phyloP scores from a whole-genome alignment of 495 filamentous ascomycete genomes.

The Letharia columbiana region DNA sequence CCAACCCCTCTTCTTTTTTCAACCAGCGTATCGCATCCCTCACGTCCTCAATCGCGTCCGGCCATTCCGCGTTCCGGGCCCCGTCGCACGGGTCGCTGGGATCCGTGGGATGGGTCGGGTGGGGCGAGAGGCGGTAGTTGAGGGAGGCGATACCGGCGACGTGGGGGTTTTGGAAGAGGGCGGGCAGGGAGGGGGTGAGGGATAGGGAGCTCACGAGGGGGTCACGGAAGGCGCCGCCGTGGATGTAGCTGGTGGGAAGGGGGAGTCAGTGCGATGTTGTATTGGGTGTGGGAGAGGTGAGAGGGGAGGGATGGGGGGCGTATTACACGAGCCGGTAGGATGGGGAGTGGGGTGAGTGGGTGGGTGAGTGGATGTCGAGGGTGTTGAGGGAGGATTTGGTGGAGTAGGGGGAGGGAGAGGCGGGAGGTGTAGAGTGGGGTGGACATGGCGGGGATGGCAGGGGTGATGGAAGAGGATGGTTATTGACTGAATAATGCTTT shows the following conservation, averaged over 20 bases:
- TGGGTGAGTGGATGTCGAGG: slow-evolving; percentile 10
- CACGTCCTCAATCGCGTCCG: slow-evolving; percentile 67
- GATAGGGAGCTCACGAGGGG: slow-evolving; percentile 47
- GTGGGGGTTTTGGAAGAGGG: slow-evolving; percentile 32
- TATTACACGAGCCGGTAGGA: slow-evolving; percentile 5
- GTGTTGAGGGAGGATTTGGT: slow-evolving; percentile 13
- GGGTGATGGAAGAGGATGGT: not conserved
- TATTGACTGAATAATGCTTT: too few species aligned
- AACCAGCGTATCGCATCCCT: slow-evolving; percentile 53
- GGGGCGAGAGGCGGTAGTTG: slow-evolving; percentile 71
- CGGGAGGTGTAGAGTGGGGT: slow-evolving; percentile 10
- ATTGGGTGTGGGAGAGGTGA: not conserved
- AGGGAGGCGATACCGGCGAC: slow-evolving; percentile 63
- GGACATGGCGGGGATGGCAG: not conserved
- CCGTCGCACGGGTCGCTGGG: slow-evolving; percentile 5
- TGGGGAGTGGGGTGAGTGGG: not conserved
- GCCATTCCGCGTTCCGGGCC: slow-evolving; percentile 47
- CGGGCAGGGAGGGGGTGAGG: slow-evolving; percentile 39
- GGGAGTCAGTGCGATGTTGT: slow-evolving; percentile 4
- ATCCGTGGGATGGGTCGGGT: slow-evolving; percentile 50
- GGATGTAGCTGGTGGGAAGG: slow-evolving; percentile 52
- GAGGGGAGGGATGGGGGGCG: not conserved
- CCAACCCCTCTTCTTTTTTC: slow-evolving; percentile 44
- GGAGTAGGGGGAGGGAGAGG: slow-evolving; percentile 22
- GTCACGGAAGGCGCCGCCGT: slow-evolving; percentile 87